Evolutionary conservation across 306 rosid species (phyloP), one percentile per base, ranked within the genome.

Genomic region (Vachellia pachyceras): DNA sequence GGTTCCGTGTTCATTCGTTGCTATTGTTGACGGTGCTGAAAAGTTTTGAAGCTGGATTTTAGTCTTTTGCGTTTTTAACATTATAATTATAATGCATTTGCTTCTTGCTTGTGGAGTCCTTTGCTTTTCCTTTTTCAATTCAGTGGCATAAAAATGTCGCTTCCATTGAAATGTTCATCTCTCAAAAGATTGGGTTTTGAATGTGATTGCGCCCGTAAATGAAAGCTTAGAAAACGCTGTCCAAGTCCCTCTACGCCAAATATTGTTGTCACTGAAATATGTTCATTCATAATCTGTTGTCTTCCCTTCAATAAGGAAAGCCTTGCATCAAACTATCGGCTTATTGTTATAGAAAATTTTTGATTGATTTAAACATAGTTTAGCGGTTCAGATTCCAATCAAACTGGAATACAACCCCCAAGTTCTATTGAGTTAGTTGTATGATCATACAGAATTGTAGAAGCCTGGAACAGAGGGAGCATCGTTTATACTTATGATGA

Each of bases 181-280:
- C 75, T 52, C n/a, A 22, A 37, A 70, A 55, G 77, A 63, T 85
- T 79, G 75, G 76, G 85, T 4, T 25, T 60, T 29, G 37, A 60
- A 7, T 25, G 37, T 60, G 67, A 73, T 18, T 81, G 25, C 18
- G 18, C 37, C 9, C 20, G 14, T 41, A 12, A n/a, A n/a, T 40
- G 49, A 41, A 67, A 67, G 15, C 72, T 39, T 13, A 13, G n/a
- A 15, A 65, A 35, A 65, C 36, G 45, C 4, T 65, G 22, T 65
- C 23, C 7, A 0, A 35, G 44, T 20, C 37, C 23, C 33, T 60
- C 22, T 41, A 17, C 5, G 3, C 36, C 22, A 75, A 20, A 46
- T 11, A 1, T 57, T 45, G 29, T 7, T 58, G 76, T 47, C 54
- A 20, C 33, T 55, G 33, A 20, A 20, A 77, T 46, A 3, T 46